phyloP scores from a whole-genome alignment of 2,329 filamentous ascomycete species.

The Xylariaceae sp. region DNA sequence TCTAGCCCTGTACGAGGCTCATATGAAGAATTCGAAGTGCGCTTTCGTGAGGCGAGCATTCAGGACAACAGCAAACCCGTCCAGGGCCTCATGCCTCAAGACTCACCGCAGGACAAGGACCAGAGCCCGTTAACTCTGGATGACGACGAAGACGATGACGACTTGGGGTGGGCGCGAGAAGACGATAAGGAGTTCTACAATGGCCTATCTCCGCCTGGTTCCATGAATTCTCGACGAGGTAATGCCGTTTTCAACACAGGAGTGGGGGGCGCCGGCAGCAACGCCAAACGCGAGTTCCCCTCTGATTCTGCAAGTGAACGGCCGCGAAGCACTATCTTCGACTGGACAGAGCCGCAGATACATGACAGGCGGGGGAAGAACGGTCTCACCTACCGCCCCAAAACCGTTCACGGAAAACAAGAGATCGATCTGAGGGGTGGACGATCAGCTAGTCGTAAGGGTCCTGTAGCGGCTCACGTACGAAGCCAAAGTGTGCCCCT shows the following conservation, averaged over 20 bases:
- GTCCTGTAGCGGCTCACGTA: constrained; percentile 63
- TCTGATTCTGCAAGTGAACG: constrained; percentile 39
- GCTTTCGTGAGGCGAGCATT: constrained; percentile 22
- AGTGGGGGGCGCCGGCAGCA: constrained; percentile 48
- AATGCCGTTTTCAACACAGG: constrained; percentile 50
- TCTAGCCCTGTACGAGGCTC: constrained; percentile 45
- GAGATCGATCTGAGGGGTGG: constrained; percentile 65
- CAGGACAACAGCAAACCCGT: constrained; percentile 23
- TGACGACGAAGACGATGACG: constrained; percentile 58
- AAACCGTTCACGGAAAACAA: constrained; percentile 72
- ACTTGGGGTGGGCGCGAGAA: constrained; percentile 58
- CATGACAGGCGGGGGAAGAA: constrained; percentile 56
- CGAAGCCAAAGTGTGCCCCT: constrained; percentile 78
- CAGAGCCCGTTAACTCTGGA: constrained; percentile 51
- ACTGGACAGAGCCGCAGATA: constrained; percentile 65
- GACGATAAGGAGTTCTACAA: constrained; percentile 50
- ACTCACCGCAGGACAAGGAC: constrained; percentile 36
- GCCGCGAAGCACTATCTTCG: constrained; percentile 65
- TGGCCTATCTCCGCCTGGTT: constrained; percentile 54
- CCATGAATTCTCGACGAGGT: constrained; percentile 47
- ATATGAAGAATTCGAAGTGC: constrained; percentile 30
- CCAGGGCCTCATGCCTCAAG: constrained; percentile 25
- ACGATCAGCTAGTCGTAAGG: constrained; percentile 59
- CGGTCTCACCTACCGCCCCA: constrained; percentile 58
- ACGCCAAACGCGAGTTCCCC: constrained; percentile 36